phyloP scores from a whole-genome alignment of 257 asterid genomes.

The Linderniella brevidens region DNA sequence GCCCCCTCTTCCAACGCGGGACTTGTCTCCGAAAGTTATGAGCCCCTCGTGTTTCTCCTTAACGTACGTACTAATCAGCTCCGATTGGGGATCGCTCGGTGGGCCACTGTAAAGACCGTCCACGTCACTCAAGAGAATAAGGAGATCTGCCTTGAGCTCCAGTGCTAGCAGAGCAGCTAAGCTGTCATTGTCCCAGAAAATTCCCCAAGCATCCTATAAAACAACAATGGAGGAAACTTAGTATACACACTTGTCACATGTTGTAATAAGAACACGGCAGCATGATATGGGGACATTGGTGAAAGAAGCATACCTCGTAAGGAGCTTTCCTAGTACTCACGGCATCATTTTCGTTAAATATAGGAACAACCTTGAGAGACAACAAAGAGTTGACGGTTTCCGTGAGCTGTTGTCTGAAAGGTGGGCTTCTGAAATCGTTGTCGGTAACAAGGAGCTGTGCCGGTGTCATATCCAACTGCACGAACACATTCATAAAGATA shows the following conservation, averaged over 20 bases:
- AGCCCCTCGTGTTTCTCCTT: conserved; percentile 49
- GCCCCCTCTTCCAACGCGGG: conserved; percentile 87
- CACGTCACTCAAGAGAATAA: conserved; percentile 74
- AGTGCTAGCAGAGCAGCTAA: conserved; percentile 73
- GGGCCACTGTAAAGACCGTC: conserved; percentile 87
- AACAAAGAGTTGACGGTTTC: conserved; percentile 54
- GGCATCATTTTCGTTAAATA: conserved; percentile 84
- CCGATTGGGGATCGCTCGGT: conserved; percentile 63
- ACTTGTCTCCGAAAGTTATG: conserved; percentile 72
- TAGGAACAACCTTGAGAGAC: conserved; percentile 54
- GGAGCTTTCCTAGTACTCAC: conserved; percentile 81
- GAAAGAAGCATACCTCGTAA: conserved; percentile 28
- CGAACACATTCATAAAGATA: conserved; percentile 3
- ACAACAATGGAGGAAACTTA: background rate
- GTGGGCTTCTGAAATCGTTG: conserved; percentile 59
- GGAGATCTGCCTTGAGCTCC: conserved; percentile 78
- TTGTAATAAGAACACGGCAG: background rate
- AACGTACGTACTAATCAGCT: conserved; percentile 50
- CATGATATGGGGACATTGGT: conserved; percentile 2
- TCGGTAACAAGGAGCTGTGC: conserved; percentile 82
- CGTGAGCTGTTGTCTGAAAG: conserved; percentile 47
- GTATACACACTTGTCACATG: conserved; percentile 5
- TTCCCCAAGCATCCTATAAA: conserved; percentile 78
- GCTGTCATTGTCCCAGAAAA: conserved; percentile 92
- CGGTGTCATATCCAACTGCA: conserved; percentile 66